Base-by-base conservation (phyloP, 441 rosid species). In the Adansonia madagascariensis region DNA sequence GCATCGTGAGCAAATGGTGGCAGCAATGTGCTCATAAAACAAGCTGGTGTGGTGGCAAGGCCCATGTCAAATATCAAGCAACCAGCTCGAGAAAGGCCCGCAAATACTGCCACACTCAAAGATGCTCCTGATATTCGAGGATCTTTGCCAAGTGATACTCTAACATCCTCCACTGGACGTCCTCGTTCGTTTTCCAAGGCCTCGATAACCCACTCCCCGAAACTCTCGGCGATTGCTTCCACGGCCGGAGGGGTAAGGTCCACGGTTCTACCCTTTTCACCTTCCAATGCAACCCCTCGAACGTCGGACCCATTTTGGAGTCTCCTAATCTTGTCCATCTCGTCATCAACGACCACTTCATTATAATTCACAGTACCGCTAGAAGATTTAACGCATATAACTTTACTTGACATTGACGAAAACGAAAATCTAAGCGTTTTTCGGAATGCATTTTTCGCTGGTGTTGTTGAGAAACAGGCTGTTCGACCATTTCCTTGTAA, bases 11-110 rank as follows among this genome's bases (percentile, higher is more conserved):
- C 84, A 72, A 90, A 95, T 10, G 95, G 89, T 74, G 88, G 79
- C 60, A 95, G 83, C 81, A 91, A 39, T 47, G 97, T 93, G 77
- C 97, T 93, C 97, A 93, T 91, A 84, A 92, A 95, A 86, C 99
- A 93, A 82, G 98, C 99, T 0, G 99, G 99, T 62, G 98, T 92
- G 3, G 99, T 93, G 0, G 98, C 99, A 17, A 95, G 93, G 62
- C 98, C 97, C 91, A 92, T 92, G 52, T 95, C 98, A 73, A 91
- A 88, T 49, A 68, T 88, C 86, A 84, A 55, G 83, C 98, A 93
- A 0, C 95, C 98, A 1, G 97, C 96, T 43, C 98, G 92, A 75
- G 87, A 80, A 9, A 93, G 91, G 24, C 98, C 98, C 0, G 96
- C 88, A 56, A 93, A 89, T 47, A 91, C 93, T 0, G 95, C 98